Evolutionary conservation across 768 basidiomycete species (phyloP), one percentile per base, ranked within the genome.

Genomic region (Boletus tomentosulus): DNA sequence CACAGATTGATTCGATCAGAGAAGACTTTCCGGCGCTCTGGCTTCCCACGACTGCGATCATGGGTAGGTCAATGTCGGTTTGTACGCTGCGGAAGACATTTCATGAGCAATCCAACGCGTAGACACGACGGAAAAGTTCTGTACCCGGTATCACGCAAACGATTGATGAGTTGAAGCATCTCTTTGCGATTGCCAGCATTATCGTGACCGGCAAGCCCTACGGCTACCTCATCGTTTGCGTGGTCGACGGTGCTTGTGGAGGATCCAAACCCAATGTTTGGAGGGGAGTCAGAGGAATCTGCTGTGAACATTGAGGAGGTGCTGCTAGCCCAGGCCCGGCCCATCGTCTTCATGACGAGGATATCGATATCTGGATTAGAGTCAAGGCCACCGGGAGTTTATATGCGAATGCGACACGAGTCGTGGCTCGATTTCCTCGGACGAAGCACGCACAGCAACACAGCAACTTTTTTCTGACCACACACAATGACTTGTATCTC

Each of bases 21-120:
- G 86, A 89, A 0, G 85, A 86, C 60, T 88, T 88, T 1, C 87
- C 87, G 0, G 84, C 84, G 46, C 82, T 85, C 57, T 89, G 87
- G 2, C 76, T 78, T 2, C 87, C 86, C 24, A 87, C 78, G 41
- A 87, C 86, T 0, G 81, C 83, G 42, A 89, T 87, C 54, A 82
- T 79, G 0, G 87, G 87, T 0, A 89, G 72, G 58, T 87, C 84
- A 19, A 91, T 80, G 49, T 89, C 85, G 13, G 78, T 72, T 56
- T 88, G 81, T 0, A 85, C 84, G 0, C 87, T 89, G 42, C 5
- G 3, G 10, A 53, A 19, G 22, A 13, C 5, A 16, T 6, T 48
- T 24, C 34, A 12, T 44, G 16, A 57, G 19, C 12, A 19, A 3
- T 22, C 6, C n/a, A 25, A 43, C 16, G 37, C 16, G 27, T 27